These are phyloP conservation scores for Colletotrichum sp. DNA, from an alignment of 2,329 filamentous ascomycete genomes.

Conservation along the genomic window DNA sequence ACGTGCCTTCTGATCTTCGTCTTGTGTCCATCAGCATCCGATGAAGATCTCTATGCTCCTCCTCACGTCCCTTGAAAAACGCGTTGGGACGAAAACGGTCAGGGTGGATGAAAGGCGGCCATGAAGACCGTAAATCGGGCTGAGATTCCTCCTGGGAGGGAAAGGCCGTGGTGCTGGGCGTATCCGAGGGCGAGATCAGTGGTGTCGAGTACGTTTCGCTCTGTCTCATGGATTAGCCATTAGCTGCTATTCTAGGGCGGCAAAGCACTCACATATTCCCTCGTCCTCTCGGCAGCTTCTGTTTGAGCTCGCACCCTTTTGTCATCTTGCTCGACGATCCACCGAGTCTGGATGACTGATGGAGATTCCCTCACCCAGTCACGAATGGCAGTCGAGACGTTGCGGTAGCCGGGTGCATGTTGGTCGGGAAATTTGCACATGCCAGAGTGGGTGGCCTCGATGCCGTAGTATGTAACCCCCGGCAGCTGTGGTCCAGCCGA, in stretches of 20 bases:
- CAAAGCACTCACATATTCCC: background rate
- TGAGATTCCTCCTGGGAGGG: background rate
- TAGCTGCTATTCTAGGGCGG: background rate
- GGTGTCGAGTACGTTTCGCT: background rate
- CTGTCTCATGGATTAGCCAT: background rate
- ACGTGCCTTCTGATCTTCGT: slow-evolving; percentile 61
- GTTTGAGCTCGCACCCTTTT: slow-evolving; percentile 45
- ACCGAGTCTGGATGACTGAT: slow-evolving; percentile 58
- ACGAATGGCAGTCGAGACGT: slow-evolving; percentile 51
- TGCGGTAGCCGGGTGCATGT: slow-evolving; percentile 68
- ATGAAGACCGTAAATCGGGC: background rate
- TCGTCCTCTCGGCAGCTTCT: slow-evolving; percentile 51
- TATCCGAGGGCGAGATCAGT: background rate
- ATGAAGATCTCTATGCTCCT: slow-evolving; percentile 63
- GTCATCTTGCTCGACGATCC: slow-evolving; percentile 65
- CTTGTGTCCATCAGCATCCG: slow-evolving; percentile 62
- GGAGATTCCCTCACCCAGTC: slow-evolving; percentile 62
- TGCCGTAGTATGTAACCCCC: slow-evolving; percentile 75
- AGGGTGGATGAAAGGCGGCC: slow-evolving; percentile 49
- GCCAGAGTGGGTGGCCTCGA: slow-evolving; percentile 72
- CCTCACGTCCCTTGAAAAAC: slow-evolving; percentile 65
- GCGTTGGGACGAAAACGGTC: slow-evolving; percentile 67
- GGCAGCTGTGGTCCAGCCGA: slow-evolving; percentile 74
- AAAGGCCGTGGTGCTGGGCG: background rate
- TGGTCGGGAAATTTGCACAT: slow-evolving; percentile 76